phyloP scores from a whole-genome alignment of 1,139 yeast species.

The Blastobotrys illinoisensis region DNA sequence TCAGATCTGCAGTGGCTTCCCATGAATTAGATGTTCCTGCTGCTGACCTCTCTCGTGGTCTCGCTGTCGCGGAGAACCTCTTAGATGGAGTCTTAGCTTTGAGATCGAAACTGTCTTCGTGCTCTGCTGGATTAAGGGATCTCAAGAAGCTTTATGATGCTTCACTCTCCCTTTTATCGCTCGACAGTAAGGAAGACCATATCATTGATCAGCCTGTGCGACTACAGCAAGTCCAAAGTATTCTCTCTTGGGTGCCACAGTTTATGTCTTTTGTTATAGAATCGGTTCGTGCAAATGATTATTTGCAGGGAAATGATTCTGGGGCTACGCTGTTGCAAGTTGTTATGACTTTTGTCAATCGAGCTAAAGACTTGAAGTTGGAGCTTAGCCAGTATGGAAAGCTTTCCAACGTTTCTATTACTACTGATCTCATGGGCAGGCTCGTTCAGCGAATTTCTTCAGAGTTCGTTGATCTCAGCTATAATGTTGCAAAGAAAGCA shows the following conservation, averaged over 20 bases:
- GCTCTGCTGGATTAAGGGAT: neutral
- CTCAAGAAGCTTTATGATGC: neutral
- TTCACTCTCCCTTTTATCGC: neutral
- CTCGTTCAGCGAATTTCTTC: neutral
- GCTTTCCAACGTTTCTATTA: neutral
- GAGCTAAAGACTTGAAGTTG: neutral
- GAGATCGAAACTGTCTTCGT: constrained; percentile 1
- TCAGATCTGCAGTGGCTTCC: constrained; percentile 56
- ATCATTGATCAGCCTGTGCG: neutral
- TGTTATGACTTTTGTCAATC: neutral
- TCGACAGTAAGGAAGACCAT: neutral
- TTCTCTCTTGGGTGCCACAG: neutral
- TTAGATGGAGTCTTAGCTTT: constrained; percentile 39
- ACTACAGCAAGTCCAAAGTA: neutral
- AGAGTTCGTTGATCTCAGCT: neutral
- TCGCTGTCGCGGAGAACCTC: constrained; percentile 75
- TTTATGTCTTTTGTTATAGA: neutral
- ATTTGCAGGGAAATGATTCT: neutral
- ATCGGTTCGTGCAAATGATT: neutral
- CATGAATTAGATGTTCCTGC: constrained; percentile 70
- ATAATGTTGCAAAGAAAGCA: neutral
- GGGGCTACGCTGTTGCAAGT: neutral
- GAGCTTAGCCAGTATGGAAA: neutral
- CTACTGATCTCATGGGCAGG: neutral
- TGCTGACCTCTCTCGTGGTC: constrained; percentile 67